These are phyloP conservation scores for Lachnellula cervina DNA, from an alignment of 2,329 filamentous ascomycete genomes.

Conservation along the genomic window DNA sequence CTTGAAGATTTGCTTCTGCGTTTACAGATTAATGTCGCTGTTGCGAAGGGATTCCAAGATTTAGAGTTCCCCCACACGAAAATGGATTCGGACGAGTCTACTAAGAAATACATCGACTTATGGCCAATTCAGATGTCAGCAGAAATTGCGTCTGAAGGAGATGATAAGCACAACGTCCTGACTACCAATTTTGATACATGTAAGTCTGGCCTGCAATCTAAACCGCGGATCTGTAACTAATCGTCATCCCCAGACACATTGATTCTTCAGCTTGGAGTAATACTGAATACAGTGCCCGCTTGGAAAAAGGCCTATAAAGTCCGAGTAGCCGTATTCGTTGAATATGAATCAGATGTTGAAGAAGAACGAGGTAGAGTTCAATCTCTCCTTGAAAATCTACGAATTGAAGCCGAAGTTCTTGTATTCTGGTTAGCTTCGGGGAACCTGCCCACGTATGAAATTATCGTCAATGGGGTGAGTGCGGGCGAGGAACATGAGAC, in stretches of 20 bases:
- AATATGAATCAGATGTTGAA: conserved; percentile 78
- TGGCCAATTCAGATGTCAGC: conserved; percentile 96
- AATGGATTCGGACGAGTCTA: conserved; percentile 35
- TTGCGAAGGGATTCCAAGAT: conserved; percentile 74
- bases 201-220: conserved; percentile 35
- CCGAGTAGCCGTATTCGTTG: conserved; percentile 80
- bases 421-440: conserved; percentile 81
- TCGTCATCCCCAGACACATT: conserved; percentile 51
- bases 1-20: conserved; percentile 75
- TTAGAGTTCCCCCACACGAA: conserved; percentile 65
- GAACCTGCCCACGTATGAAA: conserved; percentile 65
- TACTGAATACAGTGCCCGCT: conserved; percentile 72
- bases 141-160: conserved; percentile 63
- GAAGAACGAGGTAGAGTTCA: conserved; percentile 71
- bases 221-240: not conserved
- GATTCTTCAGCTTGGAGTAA: conserved; percentile 83
- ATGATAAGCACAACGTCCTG: conserved; percentile 59
- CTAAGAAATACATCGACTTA: conserved; percentile 77
- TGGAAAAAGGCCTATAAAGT: conserved; percentile 72
- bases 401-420: conserved; percentile 73
- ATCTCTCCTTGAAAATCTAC: conserved; percentile 70
- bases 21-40: conserved; percentile 76
- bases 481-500: conserved; percentile 51
- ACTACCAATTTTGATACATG: conserved; percentile 92
- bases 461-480: conserved; percentile 68